Evolutionary conservation across 176 grass and related monocot genomes (phyloP), one percentile per base, ranked within the genome.

Genomic region (Metroxylon sagu): DNA sequence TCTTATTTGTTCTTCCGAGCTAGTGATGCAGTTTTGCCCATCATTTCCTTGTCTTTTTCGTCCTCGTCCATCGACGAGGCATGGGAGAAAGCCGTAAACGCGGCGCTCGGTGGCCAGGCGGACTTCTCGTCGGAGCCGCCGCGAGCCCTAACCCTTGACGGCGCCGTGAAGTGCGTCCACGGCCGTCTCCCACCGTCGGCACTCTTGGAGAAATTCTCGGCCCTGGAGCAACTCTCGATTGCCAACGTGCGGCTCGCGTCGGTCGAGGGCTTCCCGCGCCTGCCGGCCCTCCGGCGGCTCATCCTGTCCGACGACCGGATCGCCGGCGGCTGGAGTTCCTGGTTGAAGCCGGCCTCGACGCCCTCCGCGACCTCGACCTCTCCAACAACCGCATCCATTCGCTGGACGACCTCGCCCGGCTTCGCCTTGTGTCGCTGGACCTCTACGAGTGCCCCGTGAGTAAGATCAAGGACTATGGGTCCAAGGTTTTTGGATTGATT

Each of bases 271-370:
- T 67, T 90, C 48, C 87, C 87, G 8, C 75, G 79, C n/a, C 82
- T 85, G 48, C 87, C 62, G 6, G 59, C 71, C 19, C 82, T 90
- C 16, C 82, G 74, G 30, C 82, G 71, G 29, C 82, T 90, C 64
- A 77, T 83, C 29, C 82, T 85, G 54, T 83, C 87, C 17, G 87
- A 90, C 68, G 85, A 90, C 70, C 75, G 82, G 59, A 76, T 90
- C 59, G 25, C 72, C 1, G 82, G 87, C 0, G 64, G 75, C 78
- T 90, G 59, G 53, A 63, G 3, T 78, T 66, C 48, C 62, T 85
- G 19, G 68, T 62, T 10, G 82, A 59, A 1, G 73, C 82, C 8
- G 80, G 75, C 49, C 78, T 83, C 17, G 67, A 27, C 6, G 62
- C 67, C 26, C 69, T 90, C 71, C 74, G 78, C 19, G 66, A 82